Evolutionary conservation across 1,139 yeast species (phyloP), one percentile per base, ranked within the genome.

Genomic region (Hyphopichia burtonii): DNA sequence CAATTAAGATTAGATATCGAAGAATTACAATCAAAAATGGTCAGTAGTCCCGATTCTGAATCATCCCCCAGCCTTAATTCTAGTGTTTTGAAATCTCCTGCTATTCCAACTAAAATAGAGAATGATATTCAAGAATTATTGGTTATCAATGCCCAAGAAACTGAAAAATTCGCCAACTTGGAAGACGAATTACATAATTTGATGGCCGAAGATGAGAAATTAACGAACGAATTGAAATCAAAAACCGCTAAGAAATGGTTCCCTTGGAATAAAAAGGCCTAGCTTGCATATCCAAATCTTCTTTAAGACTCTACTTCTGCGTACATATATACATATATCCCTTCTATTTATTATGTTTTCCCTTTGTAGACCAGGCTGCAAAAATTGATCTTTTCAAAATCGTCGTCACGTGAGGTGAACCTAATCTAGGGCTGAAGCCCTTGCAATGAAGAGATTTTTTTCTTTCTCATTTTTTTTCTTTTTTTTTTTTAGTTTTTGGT

Each of bases 61-160:
- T 40, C 52, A 2, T 15, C 41, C 12, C 41, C 37, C 5, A 45
- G 46, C 12, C 28, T 41, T 10, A 44, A 40, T 12, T 30, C 44
- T 17, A 48, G 41, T 7, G 12, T 37, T 12, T 16, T 41, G n/a
- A 33, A 34, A 14, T 59, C 68, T 15, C 56, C 66, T 3, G 65
- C 64, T 8, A 61, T 66, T 25, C 74, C 74, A n/a, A 51, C 62
- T 20, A 62, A 66, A 41, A 67, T 78, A 43, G 80, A 77, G 45
- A 54, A 65, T 37, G 72, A 75, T 47, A 77, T 79, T 39, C 74
- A 74, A 42, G 72, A 74, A 44, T 76, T 73, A 31, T 58, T 73
- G 45, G 54, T 55, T 15, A 61, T 61, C 74, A 52, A 83, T 76
- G 83, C 83, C 61, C 53, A 74, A 74, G 66, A 86, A 72, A 62